These are phyloP conservation scores for Neoscytalidium dimidiatum DNA, from an alignment of 2,329 filamentous ascomycete species.

Conservation along the genomic window DNA sequence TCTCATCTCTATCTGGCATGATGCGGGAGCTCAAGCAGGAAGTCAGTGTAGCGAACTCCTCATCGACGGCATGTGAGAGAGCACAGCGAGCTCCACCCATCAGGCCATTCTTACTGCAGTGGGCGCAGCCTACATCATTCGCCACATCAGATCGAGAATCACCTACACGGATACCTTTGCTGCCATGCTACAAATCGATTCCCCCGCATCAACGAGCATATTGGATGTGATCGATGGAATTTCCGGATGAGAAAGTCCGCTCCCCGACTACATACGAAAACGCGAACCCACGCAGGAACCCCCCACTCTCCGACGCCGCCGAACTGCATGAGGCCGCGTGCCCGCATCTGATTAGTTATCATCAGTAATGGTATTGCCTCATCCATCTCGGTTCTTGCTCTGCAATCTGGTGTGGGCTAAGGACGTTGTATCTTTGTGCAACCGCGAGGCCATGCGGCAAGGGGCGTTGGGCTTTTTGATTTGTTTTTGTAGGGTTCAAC, in stretches of 20 bases:
- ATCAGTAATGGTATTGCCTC: background rate
- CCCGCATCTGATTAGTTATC: background rate
- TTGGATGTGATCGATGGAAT: too few relatives aligned
- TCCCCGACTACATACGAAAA: background rate
- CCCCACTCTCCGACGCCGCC: background rate
- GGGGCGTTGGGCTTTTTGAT: background rate
- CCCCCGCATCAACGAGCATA: background rate
- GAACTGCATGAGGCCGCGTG: background rate
- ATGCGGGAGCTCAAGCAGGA: background rate
- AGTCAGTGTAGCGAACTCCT: background rate
- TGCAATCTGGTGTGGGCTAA: background rate
- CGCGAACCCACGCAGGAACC: background rate
- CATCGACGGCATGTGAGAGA: background rate
- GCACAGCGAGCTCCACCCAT: background rate
- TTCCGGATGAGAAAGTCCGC: background rate
- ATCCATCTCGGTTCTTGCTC: background rate
- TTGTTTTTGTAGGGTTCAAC: constrained; percentile 15
- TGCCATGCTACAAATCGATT: background rate
- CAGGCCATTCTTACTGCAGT: background rate
- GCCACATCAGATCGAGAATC: background rate
- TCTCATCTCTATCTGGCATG: background rate
- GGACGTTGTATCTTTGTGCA: background rate
- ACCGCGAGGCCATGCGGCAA: constrained; percentile 4
- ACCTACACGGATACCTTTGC: background rate
- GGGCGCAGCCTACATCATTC: too few relatives aligned